Base-by-base conservation (phyloP, 306 rosid genomes). In the Sesbania bispinosa region DNA sequence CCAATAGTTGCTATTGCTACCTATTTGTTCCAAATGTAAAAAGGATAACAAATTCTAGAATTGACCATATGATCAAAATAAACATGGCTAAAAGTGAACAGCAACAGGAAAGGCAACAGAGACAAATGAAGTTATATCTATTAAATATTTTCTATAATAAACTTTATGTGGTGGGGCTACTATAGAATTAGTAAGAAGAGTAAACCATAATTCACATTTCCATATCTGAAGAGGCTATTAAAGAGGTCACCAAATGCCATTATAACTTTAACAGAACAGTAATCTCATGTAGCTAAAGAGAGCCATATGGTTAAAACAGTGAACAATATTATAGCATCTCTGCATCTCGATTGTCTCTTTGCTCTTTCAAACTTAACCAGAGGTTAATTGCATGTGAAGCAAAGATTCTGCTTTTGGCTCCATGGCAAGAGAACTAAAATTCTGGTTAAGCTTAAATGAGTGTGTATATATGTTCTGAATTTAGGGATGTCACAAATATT, bases 391-490 rank as follows among this genome's bases (percentile, higher is more conserved):
- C 57, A 26, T 57, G 67, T 4, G 33, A 43, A 21, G 46, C 16
- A 42, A 41, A 38, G 35, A n/a, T 43, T 71, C 21, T 58, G 36
- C 19, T 71, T 53, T 57, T 58, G 58, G 33, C 15, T 54, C 65
- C 41, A 26, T 11, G 6, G 29, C 42, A 14, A 55, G 45, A 20
- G 36, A 18, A 18, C 30, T 24, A 30, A 27, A 2, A 0, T 71
- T 27, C 32, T 41, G 3, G 1, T 6, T 21, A 39, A 29, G 23
- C 21, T 11, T 43, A 23, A 27, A 36, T 15, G 42, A 19, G 9
- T n/a, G 18, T 21, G 8, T 52, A 38, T 2, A 13, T 32, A 20
- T 75, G 51, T 21, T 66, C 46, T 57, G 9, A 29, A 77, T 47
- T 67, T 47, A 15, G 23, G 55, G 58, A 62, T 16, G 27, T 69